Evolutionary conservation across 495 filamentous ascomycete genomes (phyloP), one percentile per base, ranked within the genome.

Genomic region (Mytilinidion resinicola): DNA sequence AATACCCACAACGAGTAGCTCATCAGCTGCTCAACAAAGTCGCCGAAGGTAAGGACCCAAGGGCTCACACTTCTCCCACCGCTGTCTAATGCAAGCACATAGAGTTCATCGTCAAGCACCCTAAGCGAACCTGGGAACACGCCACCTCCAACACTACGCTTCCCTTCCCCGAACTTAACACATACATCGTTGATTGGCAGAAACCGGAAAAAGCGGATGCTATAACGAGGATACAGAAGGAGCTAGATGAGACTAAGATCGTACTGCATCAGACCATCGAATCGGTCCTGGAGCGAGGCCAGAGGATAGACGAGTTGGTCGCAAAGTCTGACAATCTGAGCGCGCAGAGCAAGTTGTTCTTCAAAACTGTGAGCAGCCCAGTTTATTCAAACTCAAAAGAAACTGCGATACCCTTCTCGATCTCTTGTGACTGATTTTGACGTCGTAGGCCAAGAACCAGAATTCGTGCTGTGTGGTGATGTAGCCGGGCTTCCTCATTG

Each of bases 171-270:
- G 77, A 81, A 67, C 80, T 97, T 10, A 83, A 88, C 69, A 89
- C 90, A 39, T 89, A 93, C 72, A 83, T 98, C 53, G 76, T 78
- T 66, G 88, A 93, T 66, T 96, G 91, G 72, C 91, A 96, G 75
- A 87, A 96, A 69, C 89, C 91, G 21, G 76, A 82, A 70, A 81
- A 95, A 72, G 91, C 90, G 52, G 91, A 90, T 74, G 90, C 82
- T 74, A 93, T 96, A 66, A 82, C 90, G 79, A 92, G 87, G 79
- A 96, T 97, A 64, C 95, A 97, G 76, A 86, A 89, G 75, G 91
- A 98, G 75, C 79, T 98, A 60, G 91, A 96, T 63, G 91, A 96
- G 80, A 98, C 95, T 55, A 98, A 96, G 83, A 93, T 96, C 69
- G 85, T 95, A 44, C 80, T 98, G 57, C 90, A 96, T 74, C 95